Base-by-base conservation (phyloP, 495 filamentous ascomycete species). In the Hypoxylon cercidicola region DNA sequence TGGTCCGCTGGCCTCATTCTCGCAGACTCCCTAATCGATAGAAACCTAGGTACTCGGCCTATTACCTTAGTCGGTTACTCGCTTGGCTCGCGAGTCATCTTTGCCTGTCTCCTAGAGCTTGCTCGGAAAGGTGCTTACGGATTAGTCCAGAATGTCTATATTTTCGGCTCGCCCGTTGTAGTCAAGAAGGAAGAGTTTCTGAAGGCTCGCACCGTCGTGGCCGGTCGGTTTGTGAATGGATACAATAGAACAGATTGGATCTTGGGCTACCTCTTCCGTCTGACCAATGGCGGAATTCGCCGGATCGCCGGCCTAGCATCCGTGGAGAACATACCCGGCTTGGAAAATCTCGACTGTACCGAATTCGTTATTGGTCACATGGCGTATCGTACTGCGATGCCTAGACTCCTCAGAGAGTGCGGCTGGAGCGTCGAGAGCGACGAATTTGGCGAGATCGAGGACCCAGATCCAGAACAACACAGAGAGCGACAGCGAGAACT, bases 231-330 rank as follows among this genome's bases (percentile, higher is more conserved):
- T 65, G 88, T 99, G 47, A 99, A 97, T 72, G 95, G 93, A 5
- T 98, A 96, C 76, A 89, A 94, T 41, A 89, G 84, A 16, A 96
- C 94, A 70, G 95, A 99, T 75, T 99, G 96, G 95, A 98, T 99
- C 70, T 76, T 99, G 28, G 93, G 95, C 4, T 99, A 99, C 69
- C 85, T 99, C 5, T 99, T 99, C 82, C 92, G 95, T 9, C 87
- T 96, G 6, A 99, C 95, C 15, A 89, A 87, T 65, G 95, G 95
- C 54, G 96, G 95, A 48, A 93, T 99, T 72, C 88, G 90, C 76
- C 89, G 90, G 15, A 87, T 99, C 0, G 93, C 93, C 4, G 95
- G 95, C n/a, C 85, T 99, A 5, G 93, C 88, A 3, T 82, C 89
- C 7, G 82, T 99, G 20, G 88, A 93, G 35, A 84, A 81, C 1